Evolutionary conservation across 805 yeast genomes (phyloP), one percentile per base, ranked within the genome.

Genomic region (Saccharomyces jurei): DNA sequence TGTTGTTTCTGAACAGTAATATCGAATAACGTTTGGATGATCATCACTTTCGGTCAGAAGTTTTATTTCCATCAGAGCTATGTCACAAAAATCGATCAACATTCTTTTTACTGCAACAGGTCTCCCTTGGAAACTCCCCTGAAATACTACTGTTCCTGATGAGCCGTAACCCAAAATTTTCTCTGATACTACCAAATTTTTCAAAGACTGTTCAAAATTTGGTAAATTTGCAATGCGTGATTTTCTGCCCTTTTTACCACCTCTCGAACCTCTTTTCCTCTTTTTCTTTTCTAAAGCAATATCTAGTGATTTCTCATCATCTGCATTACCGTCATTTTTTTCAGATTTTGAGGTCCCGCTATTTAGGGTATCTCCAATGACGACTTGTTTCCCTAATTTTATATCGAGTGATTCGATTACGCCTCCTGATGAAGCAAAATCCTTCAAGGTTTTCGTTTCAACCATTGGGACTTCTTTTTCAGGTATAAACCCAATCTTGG

Each of bases 81-180:
- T 82, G 64, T 94, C 97, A 69, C 87, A 92, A 65, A 91, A 94
- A 66, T 91, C 97, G 41, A 91, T 77, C 52, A 94, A 74, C 96
- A 94, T 88, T 63, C 98, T 74, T 68, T 94, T 94, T 6, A 94
- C 95, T 0, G 99, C 99, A 5, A 94, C 99, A 1, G 96, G 96
- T 54, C 99, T 78, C 60, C 83, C 85, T 65, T 92, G 97, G 72
- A 91, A 94, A 4, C 81, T 79, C 0, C 99, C 99, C 65, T 85
- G 82, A 66, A 83, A 89, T 1, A 94, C 99, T 29, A 92, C 89
- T 0, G 99, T 94, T 28, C 99, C 99, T 62, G 91, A 96, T 0
- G 97, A 89, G 1, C 99, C 99, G 67, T 89, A 89, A 0, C 99
- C 99, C 51, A 94, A 72, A n/a, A 90, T 79, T 29, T 78, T 81